These are phyloP conservation scores for Emergomyces orientalis DNA, from an alignment of 2,329 filamentous ascomycete genomes.

Conservation along the genomic window DNA sequence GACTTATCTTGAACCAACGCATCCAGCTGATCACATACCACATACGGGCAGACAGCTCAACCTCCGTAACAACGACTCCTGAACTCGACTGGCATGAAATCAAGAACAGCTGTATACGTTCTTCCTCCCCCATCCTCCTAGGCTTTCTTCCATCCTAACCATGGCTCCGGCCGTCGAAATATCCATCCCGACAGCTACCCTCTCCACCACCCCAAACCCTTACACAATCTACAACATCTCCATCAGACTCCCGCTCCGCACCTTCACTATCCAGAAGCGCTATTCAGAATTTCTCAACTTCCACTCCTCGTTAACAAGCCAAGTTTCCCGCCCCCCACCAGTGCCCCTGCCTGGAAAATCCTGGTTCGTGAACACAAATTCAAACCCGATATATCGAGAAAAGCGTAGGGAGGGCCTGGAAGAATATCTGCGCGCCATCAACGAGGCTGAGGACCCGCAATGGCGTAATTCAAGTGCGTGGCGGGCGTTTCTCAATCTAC, in stretches of 20 bases:
- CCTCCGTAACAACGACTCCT: background rate
- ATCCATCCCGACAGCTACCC: conserved; percentile 36
- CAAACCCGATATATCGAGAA: conserved; percentile 49
- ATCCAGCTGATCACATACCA: background rate
- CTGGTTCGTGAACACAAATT: conserved; percentile 51
- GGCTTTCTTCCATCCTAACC: background rate
- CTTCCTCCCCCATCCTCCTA: background rate
- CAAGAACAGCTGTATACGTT: background rate
- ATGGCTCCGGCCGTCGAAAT: conserved; percentile 31
- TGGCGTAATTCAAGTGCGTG: conserved; percentile 51
- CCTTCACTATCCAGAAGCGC: conserved; percentile 51
- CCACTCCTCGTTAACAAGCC: conserved; percentile 42
- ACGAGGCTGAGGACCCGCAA: conserved; percentile 45
- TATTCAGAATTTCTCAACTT: conserved; percentile 55
- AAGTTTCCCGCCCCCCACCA: conserved; percentile 46
- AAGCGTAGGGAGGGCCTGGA: conserved; percentile 49
- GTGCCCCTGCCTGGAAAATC: conserved; percentile 49
- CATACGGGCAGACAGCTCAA: background rate
- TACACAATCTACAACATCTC: conserved; percentile 53
- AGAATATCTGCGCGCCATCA: conserved; percentile 50
- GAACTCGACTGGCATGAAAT: background rate
- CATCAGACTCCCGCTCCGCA: conserved; percentile 51
- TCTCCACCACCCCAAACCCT: conserved; percentile 37
- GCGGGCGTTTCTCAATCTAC: conserved; percentile 50
- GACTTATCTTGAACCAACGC: background rate